phyloP scores from a whole-genome alignment of 2,329 filamentous ascomycete genomes.

The Juglanconis juglandina region DNA sequence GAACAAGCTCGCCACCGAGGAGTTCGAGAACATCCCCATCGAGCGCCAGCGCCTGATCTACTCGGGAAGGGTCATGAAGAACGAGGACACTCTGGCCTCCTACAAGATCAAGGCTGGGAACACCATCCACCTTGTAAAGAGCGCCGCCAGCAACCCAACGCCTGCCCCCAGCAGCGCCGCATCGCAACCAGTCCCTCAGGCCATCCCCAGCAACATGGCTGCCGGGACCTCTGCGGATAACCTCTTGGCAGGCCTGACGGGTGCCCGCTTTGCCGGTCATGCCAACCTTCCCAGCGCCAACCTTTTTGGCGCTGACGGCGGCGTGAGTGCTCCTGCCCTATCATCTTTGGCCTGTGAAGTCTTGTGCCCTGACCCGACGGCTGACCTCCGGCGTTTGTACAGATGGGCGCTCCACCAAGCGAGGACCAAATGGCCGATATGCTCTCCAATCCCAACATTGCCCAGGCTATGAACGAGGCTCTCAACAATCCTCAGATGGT shows the following conservation, averaged over 20 bases:
- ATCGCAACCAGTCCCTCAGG: constrained; percentile 48
- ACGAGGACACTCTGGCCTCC: constrained; percentile 75
- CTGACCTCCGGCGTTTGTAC: constrained; percentile 23
- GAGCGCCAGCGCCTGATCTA: constrained; percentile 95
- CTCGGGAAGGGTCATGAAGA: constrained; percentile 94
- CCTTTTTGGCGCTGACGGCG: constrained; percentile 90
- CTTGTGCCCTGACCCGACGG: background rate
- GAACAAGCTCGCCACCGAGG: constrained; percentile 74
- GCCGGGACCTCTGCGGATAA: constrained; percentile 77
- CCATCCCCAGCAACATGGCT: constrained; percentile 73
- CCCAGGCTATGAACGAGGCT: constrained; percentile 39
- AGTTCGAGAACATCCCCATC: constrained; percentile 81
- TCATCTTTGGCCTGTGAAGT: background rate
- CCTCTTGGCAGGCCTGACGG: constrained; percentile 83
- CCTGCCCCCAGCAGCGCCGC: constrained; percentile 40
- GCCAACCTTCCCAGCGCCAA: constrained; percentile 82
- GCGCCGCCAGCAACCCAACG: constrained; percentile 77
- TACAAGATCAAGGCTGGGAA: constrained; percentile 97
- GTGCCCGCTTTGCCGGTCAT: constrained; percentile 89
- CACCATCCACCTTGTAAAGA: constrained; percentile 95
- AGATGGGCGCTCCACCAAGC: constrained; percentile 87
- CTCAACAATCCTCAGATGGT: constrained; percentile 93
- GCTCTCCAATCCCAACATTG: constrained; percentile 48
- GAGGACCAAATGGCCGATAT: constrained; percentile 79
- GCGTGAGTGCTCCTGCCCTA: constrained; percentile 57